A percentile compares a stretch with the other conserved stretches of the same genome.
These are phyloP conservation scores for Spiromastix sp. DNA, from an alignment of 2,329 filamentous ascomycete genomes.

Conservation along the genomic window DNA sequence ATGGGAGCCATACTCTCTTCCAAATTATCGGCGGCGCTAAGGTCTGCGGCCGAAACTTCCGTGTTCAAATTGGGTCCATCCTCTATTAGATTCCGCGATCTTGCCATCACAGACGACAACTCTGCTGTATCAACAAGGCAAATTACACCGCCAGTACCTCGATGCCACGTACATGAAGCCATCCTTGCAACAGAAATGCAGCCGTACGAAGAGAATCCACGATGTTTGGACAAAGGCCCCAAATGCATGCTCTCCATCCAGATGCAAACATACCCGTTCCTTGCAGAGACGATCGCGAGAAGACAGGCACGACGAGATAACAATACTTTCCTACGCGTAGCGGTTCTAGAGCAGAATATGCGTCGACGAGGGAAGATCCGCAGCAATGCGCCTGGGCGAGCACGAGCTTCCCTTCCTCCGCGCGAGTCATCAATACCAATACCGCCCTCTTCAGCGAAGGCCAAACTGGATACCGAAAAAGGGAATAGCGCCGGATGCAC, in stretches of 20 bases:
- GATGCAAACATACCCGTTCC: slow-evolving; percentile 48
- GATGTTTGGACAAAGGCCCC: slow-evolving; percentile 19
- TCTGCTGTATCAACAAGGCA: slow-evolving; percentile 45
- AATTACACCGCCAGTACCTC: slow-evolving; percentile 45
- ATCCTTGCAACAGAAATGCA: slow-evolving; percentile 36
- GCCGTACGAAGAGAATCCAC: slow-evolving; percentile 31
- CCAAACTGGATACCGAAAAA: slow-evolving; percentile 6
- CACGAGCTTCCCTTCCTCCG: slow-evolving; percentile 52
- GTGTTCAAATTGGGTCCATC: slow-evolving; percentile 49
- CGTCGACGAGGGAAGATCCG: slow-evolving; percentile 52
- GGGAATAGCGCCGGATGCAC: not conserved
- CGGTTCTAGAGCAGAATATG: slow-evolving; percentile 61
- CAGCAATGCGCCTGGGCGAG: slow-evolving; percentile 42
- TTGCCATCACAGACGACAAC: slow-evolving; percentile 52
- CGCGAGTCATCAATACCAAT: slow-evolving; percentile 35
- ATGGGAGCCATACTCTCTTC: slow-evolving; percentile 47
- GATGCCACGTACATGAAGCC: slow-evolving; percentile 48
- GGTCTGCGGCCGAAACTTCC: slow-evolving; percentile 48
- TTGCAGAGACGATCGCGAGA: slow-evolving; percentile 48
- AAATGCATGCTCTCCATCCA: slow-evolving; percentile 47
- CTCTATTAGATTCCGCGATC: slow-evolving; percentile 46
- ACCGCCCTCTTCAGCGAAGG: slow-evolving; percentile 5
- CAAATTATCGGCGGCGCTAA: slow-evolving; percentile 52
- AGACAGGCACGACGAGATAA: slow-evolving; percentile 54
- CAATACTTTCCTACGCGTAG: slow-evolving; percentile 52